Conservation (phyloP, 2,329 filamentous ascomycete species). For the Cordyceps fumosorosea region DNA sequence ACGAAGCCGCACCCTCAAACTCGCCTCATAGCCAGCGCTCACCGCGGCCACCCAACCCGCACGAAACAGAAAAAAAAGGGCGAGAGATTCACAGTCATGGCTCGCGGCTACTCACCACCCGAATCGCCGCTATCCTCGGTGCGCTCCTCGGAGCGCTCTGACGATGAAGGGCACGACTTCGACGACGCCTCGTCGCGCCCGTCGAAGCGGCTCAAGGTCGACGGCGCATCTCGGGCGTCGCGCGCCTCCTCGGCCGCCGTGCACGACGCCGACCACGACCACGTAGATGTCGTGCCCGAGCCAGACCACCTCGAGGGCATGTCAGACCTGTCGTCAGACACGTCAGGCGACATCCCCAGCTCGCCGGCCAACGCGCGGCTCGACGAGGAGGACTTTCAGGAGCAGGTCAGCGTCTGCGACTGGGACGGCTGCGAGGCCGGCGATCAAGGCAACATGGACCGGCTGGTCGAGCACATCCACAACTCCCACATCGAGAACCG, state of each 20-base stretch:
- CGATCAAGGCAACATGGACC: conserved; percentile 74
- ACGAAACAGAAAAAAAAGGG: not conserved
- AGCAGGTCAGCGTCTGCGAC: conserved; percentile 70
- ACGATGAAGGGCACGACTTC: conserved; percentile 39
- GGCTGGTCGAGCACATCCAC: conserved; percentile 76
- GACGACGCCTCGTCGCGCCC: conserved; percentile 34
- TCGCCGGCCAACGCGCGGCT: conserved; percentile 60
- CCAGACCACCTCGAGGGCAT: conserved; percentile 49
- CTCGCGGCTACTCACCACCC: conserved; percentile 31
- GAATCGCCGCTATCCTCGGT: conserved; percentile 44
- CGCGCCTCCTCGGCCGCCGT: conserved; percentile 39
- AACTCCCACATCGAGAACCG: conserved; percentile 89
- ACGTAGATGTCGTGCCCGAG: conserved; percentile 31
- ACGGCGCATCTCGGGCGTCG: conserved; percentile 38
- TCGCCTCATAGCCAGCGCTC: not conserved
- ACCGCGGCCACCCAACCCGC: not conserved
- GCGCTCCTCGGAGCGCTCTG: conserved; percentile 39
- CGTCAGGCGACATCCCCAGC: conserved; percentile 74
- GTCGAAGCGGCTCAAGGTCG: conserved; percentile 41
- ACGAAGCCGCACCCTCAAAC: not conserved
- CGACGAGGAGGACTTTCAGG: conserved; percentile 68
- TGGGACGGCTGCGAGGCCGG: conserved; percentile 70
- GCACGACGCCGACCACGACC: conserved; percentile 37
- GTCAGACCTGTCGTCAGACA: conserved; percentile 82
- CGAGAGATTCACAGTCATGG: conserved; percentile 21